Conservation (phyloP, 2,329 filamentous ascomycete genomes). For the Verticillium isaacii region DNA sequence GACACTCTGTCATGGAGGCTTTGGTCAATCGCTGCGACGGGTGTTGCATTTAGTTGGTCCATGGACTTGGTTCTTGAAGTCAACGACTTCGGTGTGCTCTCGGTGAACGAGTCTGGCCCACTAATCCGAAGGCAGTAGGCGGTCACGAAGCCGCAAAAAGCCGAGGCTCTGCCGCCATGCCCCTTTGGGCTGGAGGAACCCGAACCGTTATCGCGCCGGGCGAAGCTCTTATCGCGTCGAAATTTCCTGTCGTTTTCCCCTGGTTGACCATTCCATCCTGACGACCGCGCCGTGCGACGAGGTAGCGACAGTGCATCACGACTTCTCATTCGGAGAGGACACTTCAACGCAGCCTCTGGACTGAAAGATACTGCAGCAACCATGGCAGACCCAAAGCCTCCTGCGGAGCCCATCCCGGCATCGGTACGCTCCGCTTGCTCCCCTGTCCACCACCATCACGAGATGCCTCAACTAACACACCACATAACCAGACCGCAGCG, state of each 20-base stretch:
- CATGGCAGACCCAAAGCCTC: constrained; percentile 18
- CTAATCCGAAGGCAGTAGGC: not conserved
- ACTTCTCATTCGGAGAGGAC: not conserved
- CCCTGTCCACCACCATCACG: not conserved
- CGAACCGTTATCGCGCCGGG: not conserved
- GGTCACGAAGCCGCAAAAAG: not conserved
- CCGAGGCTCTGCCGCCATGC: not conserved
- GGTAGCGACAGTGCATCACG: not conserved
- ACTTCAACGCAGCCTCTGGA: not conserved
- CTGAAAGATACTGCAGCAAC: not conserved
- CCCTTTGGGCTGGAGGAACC: not conserved
- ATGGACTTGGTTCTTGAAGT: not conserved
- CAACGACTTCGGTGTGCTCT: not conserved
- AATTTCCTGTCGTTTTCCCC: not conserved
- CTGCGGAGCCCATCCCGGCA: constrained; percentile 13
- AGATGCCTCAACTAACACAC: constrained; percentile 2
- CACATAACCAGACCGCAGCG: constrained; percentile 3
- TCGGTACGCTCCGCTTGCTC: constrained; percentile 3
- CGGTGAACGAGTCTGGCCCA: not conserved
- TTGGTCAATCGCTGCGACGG: no score
- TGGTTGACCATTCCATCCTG: not conserved
- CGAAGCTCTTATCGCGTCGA: constrained; percentile 8
- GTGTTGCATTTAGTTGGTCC: no score
- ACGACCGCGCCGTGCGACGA: not conserved
- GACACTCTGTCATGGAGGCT: no score